Base-by-base conservation (phyloP, 352 stramenopile species). In the Globisporangium rhizosaccharum region DNA sequence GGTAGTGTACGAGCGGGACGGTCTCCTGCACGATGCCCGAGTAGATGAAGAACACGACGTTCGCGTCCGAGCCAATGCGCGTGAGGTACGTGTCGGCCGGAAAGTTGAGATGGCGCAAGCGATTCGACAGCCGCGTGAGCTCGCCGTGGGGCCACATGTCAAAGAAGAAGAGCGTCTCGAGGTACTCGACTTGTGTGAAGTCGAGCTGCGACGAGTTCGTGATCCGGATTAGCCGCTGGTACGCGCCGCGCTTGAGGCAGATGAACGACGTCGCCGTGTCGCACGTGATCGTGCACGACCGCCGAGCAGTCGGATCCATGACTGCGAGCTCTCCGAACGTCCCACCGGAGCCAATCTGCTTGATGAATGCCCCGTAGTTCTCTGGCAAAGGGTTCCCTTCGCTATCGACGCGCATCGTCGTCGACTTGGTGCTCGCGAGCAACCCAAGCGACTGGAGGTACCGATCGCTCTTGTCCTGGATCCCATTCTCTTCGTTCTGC, bases 291-390 rank as follows among this genome's bases (percentile, higher is more conserved):
- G 84, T 92, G 41, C 82, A 91, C 1, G 82, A 90, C 8, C 84
- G 68, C 9, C 79, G 67, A 11, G 84, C 75, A 2, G 79, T 92
- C 6, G 82, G 84, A 17, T 94, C 84, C 73, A 92, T 85, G 11
- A 94, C 82, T 14, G 82, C 82, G 3, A 94, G 66, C 62, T 94
- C 84, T 11, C 84, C 84, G 39, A 94, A 92, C 28, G 82, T 94
- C 2, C 80, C 82, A 9, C 84, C 80, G 0, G 76, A 67, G 3
- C 75, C 77, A 57, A 94, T 91, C 50, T 85, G 75, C 51, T 90
- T 90, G 50, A 91, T 88, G 51, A 92, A 92, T 17, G 71, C 69
- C 33, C 84, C 84, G 53, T 76, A 86, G 30, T 75, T 63, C 36
- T 85, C 73, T 0, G 63, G 63, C n/a, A 69, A 56, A 9, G 68